Base-by-base conservation (phyloP, 225 moss, liverwort and hornwort genomes). In the Ulota crispa region DNA sequence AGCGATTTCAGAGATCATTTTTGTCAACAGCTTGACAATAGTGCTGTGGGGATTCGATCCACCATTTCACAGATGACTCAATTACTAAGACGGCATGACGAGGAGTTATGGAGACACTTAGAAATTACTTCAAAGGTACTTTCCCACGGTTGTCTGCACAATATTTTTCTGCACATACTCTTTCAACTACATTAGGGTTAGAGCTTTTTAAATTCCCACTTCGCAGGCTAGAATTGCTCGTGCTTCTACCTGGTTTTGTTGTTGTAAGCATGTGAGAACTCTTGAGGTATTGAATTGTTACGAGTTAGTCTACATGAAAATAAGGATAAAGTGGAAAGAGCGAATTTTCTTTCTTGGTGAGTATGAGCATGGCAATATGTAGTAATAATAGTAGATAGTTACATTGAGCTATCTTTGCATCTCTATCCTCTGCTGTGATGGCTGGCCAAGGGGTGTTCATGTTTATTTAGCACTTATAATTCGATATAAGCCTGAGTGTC, bases 1-100 rank as follows among this genome's bases (percentile, higher is more conserved):
- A 98, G 97, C 78, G 97, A 98, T 84, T 98, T 98, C 78, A 87
- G 95, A 80, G 97, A 95, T 81, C 94, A 95, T 77, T 95, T 97
- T 59, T 98, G 97, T 86, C 95, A 98, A 83, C 97, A 98, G 80
- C 87, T 98, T 64, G 95, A 98, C 82, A 98, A 95, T 54, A 98
- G 97, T 86, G 95, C 95, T 27, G 94, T 98, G 19, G 94, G 95
- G 26, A 91, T 98, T 36, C 94, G 97, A 69, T 95, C 97, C 54
- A 98, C 95, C 39, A 95, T 98, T 65, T 88, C 91, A 83, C 95
- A 98, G 42, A 88, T 98, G 86, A 95, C 93, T 76, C 84, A 93
- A 57, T 85, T 95, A 63, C 80, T 98, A 74, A 91, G 91, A 57
- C 91, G 87, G 56, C 92, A 94, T 70, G 95, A 98, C 87, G 97